These are phyloP conservation scores for Syzygium syzygioides DNA, from an alignment of 441 rosid species.

Conservation along the genomic window DNA sequence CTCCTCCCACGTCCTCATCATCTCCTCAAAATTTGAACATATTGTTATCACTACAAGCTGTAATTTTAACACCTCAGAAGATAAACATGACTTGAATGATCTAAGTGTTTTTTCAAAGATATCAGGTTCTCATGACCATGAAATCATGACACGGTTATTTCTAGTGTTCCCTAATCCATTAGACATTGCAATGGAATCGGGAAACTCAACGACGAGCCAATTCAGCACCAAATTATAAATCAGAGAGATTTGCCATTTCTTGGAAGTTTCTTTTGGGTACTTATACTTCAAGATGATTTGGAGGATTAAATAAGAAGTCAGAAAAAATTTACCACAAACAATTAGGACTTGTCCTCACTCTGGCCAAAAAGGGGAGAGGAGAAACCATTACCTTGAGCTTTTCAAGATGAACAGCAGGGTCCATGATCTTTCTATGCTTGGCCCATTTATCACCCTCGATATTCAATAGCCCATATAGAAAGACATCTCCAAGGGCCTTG, in stretches of 20 bases:
- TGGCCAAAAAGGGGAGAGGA: neutral
- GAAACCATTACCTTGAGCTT: conserved; percentile 31
- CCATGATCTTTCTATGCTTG: conserved; percentile 40
- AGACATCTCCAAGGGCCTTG: conserved; percentile 20
- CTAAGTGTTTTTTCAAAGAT: neutral
- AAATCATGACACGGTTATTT: neutral
- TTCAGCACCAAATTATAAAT: neutral
- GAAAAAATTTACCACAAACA: neutral
- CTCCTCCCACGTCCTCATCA: neutral
- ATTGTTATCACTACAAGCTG: neutral
- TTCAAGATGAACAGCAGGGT: conserved; percentile 42
- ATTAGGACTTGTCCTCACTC: neutral
- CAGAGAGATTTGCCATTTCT: neutral
- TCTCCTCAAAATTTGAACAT: neutral
- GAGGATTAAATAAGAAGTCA: neutral
- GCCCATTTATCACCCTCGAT: conserved; percentile 40
- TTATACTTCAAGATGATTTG: neutral
- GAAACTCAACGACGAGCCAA: neutral
- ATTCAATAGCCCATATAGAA: conserved; percentile 29
- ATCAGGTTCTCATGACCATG: neutral
- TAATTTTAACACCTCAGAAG: neutral
- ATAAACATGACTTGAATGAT: neutral
- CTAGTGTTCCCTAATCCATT: neutral
- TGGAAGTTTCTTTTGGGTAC: no score
- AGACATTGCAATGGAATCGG: neutral